Base-by-base conservation (phyloP, 1,139 yeast genomes). In the Protomyces gravidus region DNA sequence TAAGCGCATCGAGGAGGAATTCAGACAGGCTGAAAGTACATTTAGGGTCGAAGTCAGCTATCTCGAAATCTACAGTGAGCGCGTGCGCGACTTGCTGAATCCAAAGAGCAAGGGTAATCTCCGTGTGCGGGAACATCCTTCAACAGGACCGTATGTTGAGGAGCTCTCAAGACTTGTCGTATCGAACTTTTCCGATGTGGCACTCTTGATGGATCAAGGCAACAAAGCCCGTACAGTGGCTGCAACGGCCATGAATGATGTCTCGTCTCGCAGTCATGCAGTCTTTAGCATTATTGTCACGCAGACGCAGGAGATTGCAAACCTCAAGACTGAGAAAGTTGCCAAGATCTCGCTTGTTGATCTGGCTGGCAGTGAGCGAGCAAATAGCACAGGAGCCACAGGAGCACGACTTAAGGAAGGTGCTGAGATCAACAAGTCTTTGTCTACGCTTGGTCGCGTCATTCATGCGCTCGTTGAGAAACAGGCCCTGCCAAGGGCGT, bases 291-390 rank as follows among this genome's bases (percentile, higher is more conserved):
- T 87, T 25, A 73, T 77, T 5, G 75, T 86, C 55, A 78, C 79
- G 55, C 90, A 85, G 67, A 45, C n/a, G 39, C 17, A 28, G 6
- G 15, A 21, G 15, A 17, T 26, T 2, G 49, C 42, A 6, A 53
- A 45, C 13, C 17, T 40, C 9, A 23, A 17, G 15, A 25, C 42
- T 9, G 80, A 79, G 32, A 82, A 79, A 65, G 79, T 82, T 45
- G 84, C 92, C 1, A 80, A 81, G 63, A 76, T 86, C 45, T 78
- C 87, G 62, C 75, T 86, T 32, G 92, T 86, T 1, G 95, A 86
- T 72, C 73, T 86, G 66, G 95, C 95, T 0, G 95, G 95, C 0
- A 84, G 90, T 0, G 95, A 86, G 68, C 74, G 92, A 61, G 80
- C 85, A 5, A 70, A 75, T 19, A 77, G 83, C 19, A 81, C 88